phyloP scores from a whole-genome alignment of 2,329 filamentous ascomycete genomes.

The Alternaria hordeiaustralica region DNA sequence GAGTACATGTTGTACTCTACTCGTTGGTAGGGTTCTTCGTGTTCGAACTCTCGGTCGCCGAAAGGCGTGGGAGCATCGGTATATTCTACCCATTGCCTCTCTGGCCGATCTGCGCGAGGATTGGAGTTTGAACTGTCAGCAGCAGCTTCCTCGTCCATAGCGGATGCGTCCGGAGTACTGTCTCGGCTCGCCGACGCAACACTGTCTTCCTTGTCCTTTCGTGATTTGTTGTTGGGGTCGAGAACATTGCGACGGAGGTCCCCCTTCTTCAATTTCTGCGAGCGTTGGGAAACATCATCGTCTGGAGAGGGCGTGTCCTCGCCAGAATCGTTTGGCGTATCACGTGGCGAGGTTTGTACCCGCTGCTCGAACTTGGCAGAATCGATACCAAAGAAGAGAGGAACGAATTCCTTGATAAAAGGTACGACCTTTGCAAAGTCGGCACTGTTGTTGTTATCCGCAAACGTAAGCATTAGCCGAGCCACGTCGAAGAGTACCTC shows the following conservation, averaged over 20 bases:
- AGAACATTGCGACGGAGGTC: slow-evolving; percentile 84
- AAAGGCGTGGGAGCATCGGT: slow-evolving; percentile 62
- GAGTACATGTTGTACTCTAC: slow-evolving; percentile 88
- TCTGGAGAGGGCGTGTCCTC: slow-evolving; percentile 74
- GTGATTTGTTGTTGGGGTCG: slow-evolving; percentile 75
- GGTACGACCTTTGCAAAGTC: slow-evolving; percentile 54
- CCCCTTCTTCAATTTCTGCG: slow-evolving; percentile 69
- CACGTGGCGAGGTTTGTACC: slow-evolving; percentile 56
- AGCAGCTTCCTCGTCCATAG: slow-evolving; percentile 76
- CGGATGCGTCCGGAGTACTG: slow-evolving; percentile 84
- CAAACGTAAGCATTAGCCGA: slow-evolving; percentile 53
- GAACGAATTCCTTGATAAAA: slow-evolving; percentile 60
- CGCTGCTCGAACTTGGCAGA: slow-evolving; percentile 68
- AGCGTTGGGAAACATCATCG: slow-evolving; percentile 71
- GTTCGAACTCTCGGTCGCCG: slow-evolving; percentile 69
- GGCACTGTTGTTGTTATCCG: slow-evolving; percentile 50
- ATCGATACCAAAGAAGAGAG: slow-evolving; percentile 59
- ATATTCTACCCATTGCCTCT: slow-evolving; percentile 69
- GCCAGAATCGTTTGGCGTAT: slow-evolving; percentile 48
- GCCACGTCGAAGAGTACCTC: slow-evolving; percentile 61
- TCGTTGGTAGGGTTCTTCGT: slow-evolving; percentile 81
- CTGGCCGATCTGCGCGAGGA: slow-evolving; percentile 66
- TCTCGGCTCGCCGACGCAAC: slow-evolving; percentile 82
- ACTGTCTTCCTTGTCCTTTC: slow-evolving; percentile 80
- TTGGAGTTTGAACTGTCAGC: slow-evolving; percentile 64